Percentiles rank a stretch among this genome's conserved stretches.
Conservation (phyloP, 768 basidiomycete genomes). For the Boletus barrowsii region DNA sequence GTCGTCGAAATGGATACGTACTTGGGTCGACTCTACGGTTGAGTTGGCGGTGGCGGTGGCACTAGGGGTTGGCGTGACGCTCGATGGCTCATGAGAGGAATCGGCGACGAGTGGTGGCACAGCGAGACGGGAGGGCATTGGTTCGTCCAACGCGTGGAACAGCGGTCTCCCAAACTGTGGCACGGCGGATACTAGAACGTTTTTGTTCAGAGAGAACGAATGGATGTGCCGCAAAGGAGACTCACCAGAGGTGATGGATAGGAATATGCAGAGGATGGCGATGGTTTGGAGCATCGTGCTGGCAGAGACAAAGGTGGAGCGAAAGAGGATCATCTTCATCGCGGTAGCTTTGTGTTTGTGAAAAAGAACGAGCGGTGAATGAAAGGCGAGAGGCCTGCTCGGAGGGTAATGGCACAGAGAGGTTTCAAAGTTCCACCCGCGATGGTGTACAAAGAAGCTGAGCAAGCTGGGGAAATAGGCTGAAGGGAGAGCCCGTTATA, state of each 20-base stretch:
- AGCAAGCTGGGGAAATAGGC: neutral
- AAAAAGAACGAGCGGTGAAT: neutral
- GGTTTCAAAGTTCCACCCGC: too few relatives aligned
- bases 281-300: conserved; percentile 4
- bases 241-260: conserved; percentile 12
- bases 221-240: neutral
- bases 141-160: conserved; percentile 11
- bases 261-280: conserved; percentile 9
- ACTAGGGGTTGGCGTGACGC: too few relatives aligned
- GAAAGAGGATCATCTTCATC: conserved; percentile 24
- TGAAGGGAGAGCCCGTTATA: neutral
- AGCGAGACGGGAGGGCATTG: neutral
- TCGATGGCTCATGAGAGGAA: too few relatives aligned
- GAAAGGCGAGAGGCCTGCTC: conserved; percentile 16
- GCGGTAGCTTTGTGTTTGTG: neutral
- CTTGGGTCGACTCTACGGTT: neutral
- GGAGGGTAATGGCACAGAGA: neutral
- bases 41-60: neutral
- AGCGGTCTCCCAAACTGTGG: conserved; percentile 21
- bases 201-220: too few relatives aligned
- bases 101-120: neutral
- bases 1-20: neutral
- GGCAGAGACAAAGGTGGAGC: conserved; percentile 14
- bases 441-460: neutral
- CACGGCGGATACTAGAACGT: conserved; percentile 9